phyloP scores from a whole-genome alignment of 2,329 filamentous ascomycete species.

The Arthrobotrys sphaeroides region DNA sequence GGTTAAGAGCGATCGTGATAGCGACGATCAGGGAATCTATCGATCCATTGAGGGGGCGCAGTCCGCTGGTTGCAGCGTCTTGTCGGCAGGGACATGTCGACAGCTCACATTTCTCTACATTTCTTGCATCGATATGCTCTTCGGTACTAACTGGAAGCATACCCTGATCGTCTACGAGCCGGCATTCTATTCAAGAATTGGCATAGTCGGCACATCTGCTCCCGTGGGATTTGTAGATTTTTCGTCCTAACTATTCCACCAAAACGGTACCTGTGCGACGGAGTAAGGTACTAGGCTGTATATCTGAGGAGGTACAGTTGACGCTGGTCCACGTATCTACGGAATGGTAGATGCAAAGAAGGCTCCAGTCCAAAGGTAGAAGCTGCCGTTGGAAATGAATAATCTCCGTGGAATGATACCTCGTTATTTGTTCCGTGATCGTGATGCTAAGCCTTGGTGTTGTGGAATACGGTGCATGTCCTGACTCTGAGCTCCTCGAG shows the following conservation, averaged over 20 bases:
- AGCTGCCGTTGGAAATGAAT: conserved; percentile 5
- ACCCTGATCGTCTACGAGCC: conserved; percentile 13
- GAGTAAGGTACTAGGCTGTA: background rate
- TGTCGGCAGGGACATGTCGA: conserved; percentile 12
- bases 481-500: background rate
- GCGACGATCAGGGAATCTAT: background rate
- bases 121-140: background rate
- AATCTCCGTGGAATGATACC: background rate
- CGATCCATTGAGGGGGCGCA: conserved; percentile 25
- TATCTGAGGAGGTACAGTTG: background rate
- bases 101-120: background rate
- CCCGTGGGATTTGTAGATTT: background rate
- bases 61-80: background rate
- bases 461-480: background rate
- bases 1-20: conserved; percentile 11
- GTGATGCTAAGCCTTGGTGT: background rate
- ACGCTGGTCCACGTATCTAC: background rate
- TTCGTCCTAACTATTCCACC: background rate
- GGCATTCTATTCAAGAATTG: background rate
- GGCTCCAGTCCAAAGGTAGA: background rate
- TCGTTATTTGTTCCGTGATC: background rate
- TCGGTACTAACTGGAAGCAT: conserved; percentile 14
- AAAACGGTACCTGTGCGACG: conserved; percentile 18
- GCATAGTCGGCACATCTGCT: background rate
- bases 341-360: background rate